Evolutionary conservation across 768 basidiomycete genomes (phyloP), one percentile per base, ranked within the genome.

Genomic region (Leucocoprinus sp.): DNA sequence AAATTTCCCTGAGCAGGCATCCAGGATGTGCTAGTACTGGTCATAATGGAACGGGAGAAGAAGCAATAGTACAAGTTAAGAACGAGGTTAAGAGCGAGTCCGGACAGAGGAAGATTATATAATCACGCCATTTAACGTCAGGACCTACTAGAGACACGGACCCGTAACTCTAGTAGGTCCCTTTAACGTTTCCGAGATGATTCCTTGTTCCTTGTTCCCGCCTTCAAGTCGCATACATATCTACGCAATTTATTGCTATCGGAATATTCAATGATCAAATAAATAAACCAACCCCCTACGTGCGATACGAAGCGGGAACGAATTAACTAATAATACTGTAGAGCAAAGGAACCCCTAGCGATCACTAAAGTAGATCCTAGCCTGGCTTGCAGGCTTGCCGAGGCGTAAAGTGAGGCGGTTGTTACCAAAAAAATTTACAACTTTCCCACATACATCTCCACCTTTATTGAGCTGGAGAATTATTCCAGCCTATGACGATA

Each of bases 1-100:
- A 80, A 74, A 28, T 70, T 63, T n/a, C 82, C 84, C n/a, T 62
- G 53, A 6, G 71, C 54, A 26, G 79, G 82, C 64, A 76, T 74
- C 79, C 78, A 81, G 27, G 70, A 64, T 44, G 61, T 59, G 45
- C 62, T 60, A 41, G 64, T 59, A 48, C 67, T 61, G 50, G 76
- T 62, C 69, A 75, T 74, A 2, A 35, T 35, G 21, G 23, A 27
- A 22, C 5, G 26, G 26, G 22, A 18, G 4, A 27, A 12, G 21
- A 23, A n/a, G n/a, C n/a, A n/a, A n/a, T n/a, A n/a, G n/a, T n/a
- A n/a, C n/a, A n/a, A n/a, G n/a, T n/a, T n/a, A n/a, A n/a, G n/a
- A n/a, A n/a, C n/a, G n/a, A n/a, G n/a, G n/a, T n/a, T n/a, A n/a
- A n/a, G n/a, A n/a, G n/a, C n/a, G n/a, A n/a, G n/a, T n/a, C n/a